Evolutionary conservation across 1,284 basidiomycete species (phyloP), one percentile per base, ranked within the genome.

Genomic region (Clitocybe nebularis): DNA sequence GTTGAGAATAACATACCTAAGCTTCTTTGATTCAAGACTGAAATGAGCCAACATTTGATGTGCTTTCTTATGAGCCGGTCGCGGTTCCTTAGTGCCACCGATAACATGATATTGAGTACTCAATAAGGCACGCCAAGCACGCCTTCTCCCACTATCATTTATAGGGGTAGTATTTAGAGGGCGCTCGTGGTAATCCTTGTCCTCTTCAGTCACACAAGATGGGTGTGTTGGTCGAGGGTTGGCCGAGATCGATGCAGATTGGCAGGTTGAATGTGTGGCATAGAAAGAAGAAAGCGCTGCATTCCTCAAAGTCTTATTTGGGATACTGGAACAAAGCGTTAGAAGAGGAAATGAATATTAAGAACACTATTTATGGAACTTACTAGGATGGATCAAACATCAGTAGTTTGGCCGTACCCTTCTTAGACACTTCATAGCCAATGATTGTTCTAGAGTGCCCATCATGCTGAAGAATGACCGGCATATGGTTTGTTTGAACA

Each of bases 391-490:
- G 88, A 64, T 93, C 89, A 48, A 92, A 89, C 6, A 78, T 67
- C 7, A 93, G 67, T 1, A 94, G 68, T 50, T 79, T 82, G 28
- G 77, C 68, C 9, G 68, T 63, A 4, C 81, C 83, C 14, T 68
- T 68, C 48, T 71, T 74, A 21, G 66, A 69, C 26, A 81, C 62
- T 57, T 93, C 89, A 53, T 85, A 92, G 1, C 91, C 91, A 1
- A 93, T 72, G 10, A 94, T 79, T 1, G 83, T 84, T n/a, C 86
- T 67, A 10, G 91, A 93, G 64, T 94, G 91, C 0, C 90, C 89
- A 3, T 73, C 59, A 53, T 89, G 81, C 68, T 93, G 81, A 33
- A 94, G 67, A 26, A 94, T 81, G 13, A 94, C 55, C 3, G 91
- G 91, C 74, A 89, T 81, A 53, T 73, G 78, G 23, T 75, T 60